Conservation (phyloP, 2,329 filamentous ascomycete genomes). For the Neopestalotiopsis clavispora region DNA sequence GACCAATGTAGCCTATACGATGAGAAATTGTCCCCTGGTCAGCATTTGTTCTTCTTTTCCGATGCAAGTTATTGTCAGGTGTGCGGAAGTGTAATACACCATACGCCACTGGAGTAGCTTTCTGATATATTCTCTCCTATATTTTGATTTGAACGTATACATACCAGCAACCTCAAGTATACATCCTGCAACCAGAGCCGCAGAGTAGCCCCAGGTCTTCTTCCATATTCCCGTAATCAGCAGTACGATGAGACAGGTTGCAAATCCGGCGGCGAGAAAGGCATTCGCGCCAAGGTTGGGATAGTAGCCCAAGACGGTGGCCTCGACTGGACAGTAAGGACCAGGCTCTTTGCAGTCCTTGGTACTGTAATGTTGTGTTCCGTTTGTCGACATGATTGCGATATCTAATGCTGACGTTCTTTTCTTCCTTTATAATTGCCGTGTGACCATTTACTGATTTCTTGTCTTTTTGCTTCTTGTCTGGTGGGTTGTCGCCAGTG, state of each 20-base stretch:
- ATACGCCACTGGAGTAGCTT: no score
- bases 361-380: conserved; percentile 7
- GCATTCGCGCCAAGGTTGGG: conserved; percentile 61
- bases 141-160: conserved; percentile 20
- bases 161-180: conserved; percentile 56
- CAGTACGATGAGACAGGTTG: conserved; percentile 45
- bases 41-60: background rate
- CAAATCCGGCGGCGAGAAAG: conserved; percentile 58
- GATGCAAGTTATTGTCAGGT: background rate
- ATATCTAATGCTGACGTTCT: no score
- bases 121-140: background rate
- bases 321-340: conserved; percentile 52
- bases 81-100: background rate
- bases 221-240: conserved; percentile 51
- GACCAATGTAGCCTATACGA: conserved; percentile 57
- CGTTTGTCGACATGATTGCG: conserved; percentile 9
- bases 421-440: background rate
- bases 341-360: conserved; percentile 43
- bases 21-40: background rate
- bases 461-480: background rate
- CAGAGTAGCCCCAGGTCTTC: conserved; percentile 60
- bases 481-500: background rate
- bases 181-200: conserved; percentile 53
- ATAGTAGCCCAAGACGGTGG: conserved; percentile 60
- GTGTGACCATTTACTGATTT: background rate